Percentiles rank a stretch among this genome's conserved stretches.
These are phyloP conservation scores for Irpex sp. DNA, from an alignment of 1,284 basidiomycete species.

Conservation along the genomic window DNA sequence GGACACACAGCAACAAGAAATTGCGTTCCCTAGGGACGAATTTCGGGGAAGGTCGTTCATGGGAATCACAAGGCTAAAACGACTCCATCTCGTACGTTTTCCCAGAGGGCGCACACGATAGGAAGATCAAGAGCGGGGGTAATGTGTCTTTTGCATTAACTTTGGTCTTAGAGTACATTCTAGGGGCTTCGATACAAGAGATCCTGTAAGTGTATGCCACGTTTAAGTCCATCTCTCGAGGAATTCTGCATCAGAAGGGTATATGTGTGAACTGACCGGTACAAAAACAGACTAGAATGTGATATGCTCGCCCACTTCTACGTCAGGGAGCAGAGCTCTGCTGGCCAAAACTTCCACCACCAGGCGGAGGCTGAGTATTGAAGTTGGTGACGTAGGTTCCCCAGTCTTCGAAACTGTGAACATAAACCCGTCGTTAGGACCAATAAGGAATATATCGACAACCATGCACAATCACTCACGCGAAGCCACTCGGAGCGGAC, in stretches of 20 bases:
- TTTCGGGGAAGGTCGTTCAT: background rate
- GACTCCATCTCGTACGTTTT: background rate
- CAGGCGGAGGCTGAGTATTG: background rate
- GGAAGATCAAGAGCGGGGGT: background rate
- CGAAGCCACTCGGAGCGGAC: slow-evolving; percentile 4
- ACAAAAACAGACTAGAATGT: background rate
- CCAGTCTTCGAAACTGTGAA: slow-evolving; percentile 8
- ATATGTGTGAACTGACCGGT: background rate
- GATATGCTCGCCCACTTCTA: background rate
- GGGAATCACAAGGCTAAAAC: background rate
- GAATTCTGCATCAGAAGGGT: background rate
- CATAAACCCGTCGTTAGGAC: background rate
- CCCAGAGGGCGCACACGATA: background rate
- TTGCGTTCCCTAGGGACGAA: background rate
- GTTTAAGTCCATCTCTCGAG: background rate
- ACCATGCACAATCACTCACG: background rate
- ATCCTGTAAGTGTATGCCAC: background rate
- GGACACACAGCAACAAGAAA: background rate
- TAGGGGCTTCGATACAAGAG: background rate
- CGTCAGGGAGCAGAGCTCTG: background rate
- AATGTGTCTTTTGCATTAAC: background rate
- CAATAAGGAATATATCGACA: slow-evolving; percentile 1
- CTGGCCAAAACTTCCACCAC: background rate
- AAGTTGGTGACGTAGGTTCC: slow-evolving; percentile 7
- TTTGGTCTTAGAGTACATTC: background rate